phyloP scores from a whole-genome alignment of 2,329 filamentous ascomycete genomes.

The Cercospora zeina region DNA sequence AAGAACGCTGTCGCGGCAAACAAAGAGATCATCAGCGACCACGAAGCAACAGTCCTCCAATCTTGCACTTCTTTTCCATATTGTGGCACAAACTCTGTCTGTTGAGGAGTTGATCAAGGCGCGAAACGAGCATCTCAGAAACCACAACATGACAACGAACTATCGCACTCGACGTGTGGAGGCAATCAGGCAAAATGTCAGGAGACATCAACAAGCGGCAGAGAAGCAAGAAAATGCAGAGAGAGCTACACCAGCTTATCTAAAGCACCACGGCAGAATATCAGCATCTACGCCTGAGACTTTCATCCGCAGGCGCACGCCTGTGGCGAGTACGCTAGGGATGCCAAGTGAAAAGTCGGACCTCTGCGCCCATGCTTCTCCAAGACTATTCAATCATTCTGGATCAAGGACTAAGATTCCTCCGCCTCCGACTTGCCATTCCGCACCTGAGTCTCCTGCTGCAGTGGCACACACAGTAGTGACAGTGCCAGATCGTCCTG shows the following conservation, averaged over 20 bases:
- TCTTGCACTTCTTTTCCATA: neutral
- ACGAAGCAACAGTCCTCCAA: neutral
- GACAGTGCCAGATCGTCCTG: neutral
- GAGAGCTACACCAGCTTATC: neutral
- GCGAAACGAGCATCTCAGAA: neutral
- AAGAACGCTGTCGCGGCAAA: neutral
- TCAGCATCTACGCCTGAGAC: neutral
- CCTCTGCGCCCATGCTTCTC: neutral
- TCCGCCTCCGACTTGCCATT: neutral
- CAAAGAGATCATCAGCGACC: neutral
- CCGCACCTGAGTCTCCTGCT: neutral
- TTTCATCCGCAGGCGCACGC: neutral
- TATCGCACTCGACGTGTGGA: neutral
- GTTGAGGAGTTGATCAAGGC: neutral
- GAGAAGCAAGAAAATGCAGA: neutral
- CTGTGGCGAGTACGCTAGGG: neutral
- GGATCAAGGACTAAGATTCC: neutral
- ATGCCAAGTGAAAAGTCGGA: neutral
- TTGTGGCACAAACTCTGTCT: neutral
- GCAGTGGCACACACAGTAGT: neutral
- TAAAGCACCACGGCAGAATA: slow-evolving; percentile 6
- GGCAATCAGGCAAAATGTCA: neutral
- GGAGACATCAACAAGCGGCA: neutral
- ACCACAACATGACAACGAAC: neutral
- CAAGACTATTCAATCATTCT: neutral